Evolutionary conservation across 2,329 filamentous ascomycete species (phyloP).

Genomic region (Aspergillus ruber): DNA sequence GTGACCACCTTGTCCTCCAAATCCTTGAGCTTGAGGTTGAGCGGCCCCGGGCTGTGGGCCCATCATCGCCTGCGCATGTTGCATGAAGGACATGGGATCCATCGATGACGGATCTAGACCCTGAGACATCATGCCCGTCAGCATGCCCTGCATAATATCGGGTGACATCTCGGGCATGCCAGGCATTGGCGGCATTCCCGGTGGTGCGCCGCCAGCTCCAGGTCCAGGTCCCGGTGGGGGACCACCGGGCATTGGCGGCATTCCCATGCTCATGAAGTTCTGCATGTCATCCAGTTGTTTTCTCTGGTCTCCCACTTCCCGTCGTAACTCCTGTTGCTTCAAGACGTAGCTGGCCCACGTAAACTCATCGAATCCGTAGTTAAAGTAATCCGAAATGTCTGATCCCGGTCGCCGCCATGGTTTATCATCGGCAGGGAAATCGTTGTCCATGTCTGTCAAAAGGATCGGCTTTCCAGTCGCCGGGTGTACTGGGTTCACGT

Average conservation of each 20-base stretch:
- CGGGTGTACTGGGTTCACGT: constrained; percentile 73
- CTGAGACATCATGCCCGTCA: constrained; percentile 49
- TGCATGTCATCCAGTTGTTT: constrained; percentile 58
- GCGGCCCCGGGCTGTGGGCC: constrained; percentile 35
- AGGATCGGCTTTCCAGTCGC: constrained; percentile 71
- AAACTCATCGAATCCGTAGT: constrained; percentile 98
- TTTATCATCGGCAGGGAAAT: constrained; percentile 67
- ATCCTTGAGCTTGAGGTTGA: constrained; percentile 31
- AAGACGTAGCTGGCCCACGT: constrained; percentile 92
- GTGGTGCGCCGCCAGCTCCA: constrained; percentile 20
- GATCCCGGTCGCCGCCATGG: constrained; percentile 93
- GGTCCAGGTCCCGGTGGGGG: constrained; percentile 23
- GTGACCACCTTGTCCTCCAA: constrained; percentile 30
- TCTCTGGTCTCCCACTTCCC: constrained; percentile 76
- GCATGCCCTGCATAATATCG: constrained; percentile 56
- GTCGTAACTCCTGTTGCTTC: constrained; percentile 74
- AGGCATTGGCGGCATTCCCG: constrained; percentile 25
- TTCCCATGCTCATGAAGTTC: constrained; percentile 49
- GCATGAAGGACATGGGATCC: constrained; percentile 51
- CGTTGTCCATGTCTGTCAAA: constrained; percentile 68
- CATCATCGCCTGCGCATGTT: constrained; percentile 47
- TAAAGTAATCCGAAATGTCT: constrained; percentile 95
- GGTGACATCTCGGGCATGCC: constrained; percentile 48
- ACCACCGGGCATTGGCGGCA: constrained; percentile 41
- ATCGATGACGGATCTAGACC: constrained; percentile 49